Percentiles rank a stretch among this genome's conserved stretches.
Conservation (phyloP, 345 rosid genomes). For the Salix brachista region DNA sequence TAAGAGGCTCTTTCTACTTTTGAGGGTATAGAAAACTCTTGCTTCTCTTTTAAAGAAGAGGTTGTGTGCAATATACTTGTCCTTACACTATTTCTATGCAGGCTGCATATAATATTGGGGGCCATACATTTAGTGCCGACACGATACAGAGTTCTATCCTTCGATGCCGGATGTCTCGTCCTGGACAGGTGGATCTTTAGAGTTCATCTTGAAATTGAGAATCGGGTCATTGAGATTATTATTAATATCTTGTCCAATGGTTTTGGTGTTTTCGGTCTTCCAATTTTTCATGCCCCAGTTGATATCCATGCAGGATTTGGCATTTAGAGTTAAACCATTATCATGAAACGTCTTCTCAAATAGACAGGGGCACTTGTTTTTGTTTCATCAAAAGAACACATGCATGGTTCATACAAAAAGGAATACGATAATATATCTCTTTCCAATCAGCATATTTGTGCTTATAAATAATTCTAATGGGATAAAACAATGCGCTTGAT, state of each 20-base stretch:
- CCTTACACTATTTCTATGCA: slow-evolving; percentile 31
- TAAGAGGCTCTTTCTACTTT: slow-evolving; percentile 69
- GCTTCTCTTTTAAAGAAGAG: not conserved
- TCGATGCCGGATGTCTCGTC: slow-evolving; percentile 85
- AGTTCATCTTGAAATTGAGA: slow-evolving; percentile 4
- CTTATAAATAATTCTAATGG: not conserved
- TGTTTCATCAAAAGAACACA: not conserved
- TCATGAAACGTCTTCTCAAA: not conserved
- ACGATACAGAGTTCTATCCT: slow-evolving; percentile 69
- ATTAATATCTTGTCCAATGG: not conserved
- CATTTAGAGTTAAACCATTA: not conserved
- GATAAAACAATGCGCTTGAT: not conserved
- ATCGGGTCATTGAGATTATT: not conserved
- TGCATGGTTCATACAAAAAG: not conserved
- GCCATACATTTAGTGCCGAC: slow-evolving; percentile 85
- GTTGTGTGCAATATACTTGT: not conserved
- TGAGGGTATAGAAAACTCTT: slow-evolving; percentile 49
- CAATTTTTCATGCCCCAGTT: not conserved
- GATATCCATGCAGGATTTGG: not conserved
- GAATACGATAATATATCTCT: not conserved
- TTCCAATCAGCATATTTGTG: not conserved
- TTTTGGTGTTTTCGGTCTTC: not conserved
- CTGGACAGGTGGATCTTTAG: slow-evolving; percentile 69
- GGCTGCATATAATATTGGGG: slow-evolving; percentile 97
- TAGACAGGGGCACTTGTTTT: not conserved